Evolutionary conservation across 306 rosid genomes (phyloP).

Genomic region (Sesbania bispinosa): DNA sequence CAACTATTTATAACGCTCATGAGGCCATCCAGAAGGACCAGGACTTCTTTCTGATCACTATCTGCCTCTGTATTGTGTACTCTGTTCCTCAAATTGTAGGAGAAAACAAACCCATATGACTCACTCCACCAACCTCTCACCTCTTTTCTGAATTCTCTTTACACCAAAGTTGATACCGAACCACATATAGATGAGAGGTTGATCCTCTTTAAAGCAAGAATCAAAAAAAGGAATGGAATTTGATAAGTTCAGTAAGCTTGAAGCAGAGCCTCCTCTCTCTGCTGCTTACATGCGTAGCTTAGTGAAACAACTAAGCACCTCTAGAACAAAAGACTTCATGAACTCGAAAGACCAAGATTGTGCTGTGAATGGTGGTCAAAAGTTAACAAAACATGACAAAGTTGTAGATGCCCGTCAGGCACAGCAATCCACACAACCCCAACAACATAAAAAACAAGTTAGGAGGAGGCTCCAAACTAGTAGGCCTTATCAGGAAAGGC

Average conservation of each 20-base stretch:
- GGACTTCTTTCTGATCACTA: conserved; percentile 48
- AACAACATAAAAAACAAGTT: conserved; percentile 67
- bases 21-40: conserved; percentile 41
- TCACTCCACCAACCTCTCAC: conserved; percentile 45
- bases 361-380: conserved; percentile 29
- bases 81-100: conserved; percentile 47
- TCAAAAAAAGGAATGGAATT: conserved; percentile 40
- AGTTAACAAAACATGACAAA: conserved; percentile 29
- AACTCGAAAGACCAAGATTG: conserved; percentile 33
- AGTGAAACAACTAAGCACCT: conserved; percentile 63
- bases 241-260: conserved; percentile 39
- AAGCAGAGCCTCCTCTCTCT: conserved; percentile 54
- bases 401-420: conserved; percentile 29
- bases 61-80: conserved; percentile 54
- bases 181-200: conserved; percentile 34
- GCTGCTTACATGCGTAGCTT: conserved; percentile 66
- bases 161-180: conserved; percentile 23
- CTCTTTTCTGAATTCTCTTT: conserved; percentile 34
- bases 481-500: conserved; percentile 75
- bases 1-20: conserved; percentile 64
- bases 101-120: conserved; percentile 52
- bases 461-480: conserved; percentile 76
- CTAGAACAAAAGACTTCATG: conserved; percentile 54
- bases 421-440: conserved; percentile 36
- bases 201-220: conserved; percentile 33